A percentile compares a stretch with the other conserved stretches of the same genome.
Conservation (phyloP, 352 stramenopile species). For the Pythium sp. region DNA sequence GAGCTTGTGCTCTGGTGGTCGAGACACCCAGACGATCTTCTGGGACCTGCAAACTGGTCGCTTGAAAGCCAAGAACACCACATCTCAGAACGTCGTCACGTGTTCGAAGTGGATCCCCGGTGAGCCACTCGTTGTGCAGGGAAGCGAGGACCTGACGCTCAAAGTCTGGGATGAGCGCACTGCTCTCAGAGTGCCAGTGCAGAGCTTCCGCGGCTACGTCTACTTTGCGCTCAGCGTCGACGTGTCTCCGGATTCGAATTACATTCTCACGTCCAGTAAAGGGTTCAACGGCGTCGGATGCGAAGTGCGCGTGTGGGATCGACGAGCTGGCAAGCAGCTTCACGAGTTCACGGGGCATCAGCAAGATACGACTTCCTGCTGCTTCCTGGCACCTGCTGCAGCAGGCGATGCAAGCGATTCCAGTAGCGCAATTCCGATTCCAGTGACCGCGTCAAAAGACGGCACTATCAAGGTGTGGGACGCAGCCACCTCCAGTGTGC, state of each 20-base stretch:
- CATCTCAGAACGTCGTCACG: conserved; percentile 81
- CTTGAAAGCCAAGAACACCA: conserved; percentile 59
- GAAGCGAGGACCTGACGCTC: conserved; percentile 78
- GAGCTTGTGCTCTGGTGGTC: conserved; percentile 68
- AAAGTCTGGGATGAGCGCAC: conserved; percentile 77
- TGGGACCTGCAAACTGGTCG: conserved; percentile 64
- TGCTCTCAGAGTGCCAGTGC: conserved; percentile 38
- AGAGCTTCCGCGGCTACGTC: conserved; percentile 67
- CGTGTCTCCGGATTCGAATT: conserved; percentile 41
- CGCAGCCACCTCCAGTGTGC: conserved; percentile 16
- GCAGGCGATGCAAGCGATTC: neutral
- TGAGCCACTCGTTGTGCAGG: conserved; percentile 62
- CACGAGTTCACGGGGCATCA: conserved; percentile 60
- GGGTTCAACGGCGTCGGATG: conserved; percentile 81
- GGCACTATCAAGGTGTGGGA: conserved; percentile 79
- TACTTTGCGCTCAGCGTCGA: conserved; percentile 80
- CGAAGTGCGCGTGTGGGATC: conserved; percentile 79
- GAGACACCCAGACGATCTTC: conserved; percentile 80
- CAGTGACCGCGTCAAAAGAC: conserved; percentile 77
- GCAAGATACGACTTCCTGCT: conserved; percentile 76
- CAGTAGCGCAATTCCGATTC: conserved; percentile 21
- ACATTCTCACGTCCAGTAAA: conserved; percentile 83
- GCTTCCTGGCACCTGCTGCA: conserved; percentile 39
- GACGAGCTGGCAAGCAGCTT: conserved; percentile 58
- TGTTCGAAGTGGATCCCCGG: conserved; percentile 77